Evolutionary conservation across 1,284 basidiomycete species (phyloP).

Genomic region (Melampsora americana): DNA sequence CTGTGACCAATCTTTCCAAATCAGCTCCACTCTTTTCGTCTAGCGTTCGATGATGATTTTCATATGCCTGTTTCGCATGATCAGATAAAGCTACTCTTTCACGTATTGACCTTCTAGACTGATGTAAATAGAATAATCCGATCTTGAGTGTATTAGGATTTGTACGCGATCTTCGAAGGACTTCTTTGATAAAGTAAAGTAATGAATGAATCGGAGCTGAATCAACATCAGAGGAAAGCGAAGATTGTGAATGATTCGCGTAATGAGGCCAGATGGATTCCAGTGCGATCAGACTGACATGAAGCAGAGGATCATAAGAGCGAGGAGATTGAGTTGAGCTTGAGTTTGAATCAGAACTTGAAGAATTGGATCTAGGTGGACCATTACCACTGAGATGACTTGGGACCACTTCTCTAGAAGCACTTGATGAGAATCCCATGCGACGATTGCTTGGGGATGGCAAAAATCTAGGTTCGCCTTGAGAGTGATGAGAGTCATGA

Average conservation of each 20-base stretch:
- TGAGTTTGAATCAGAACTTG: not conserved
- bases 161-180: slow-evolving; percentile 50
- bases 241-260: not conserved
- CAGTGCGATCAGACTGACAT: slow-evolving; percentile 14
- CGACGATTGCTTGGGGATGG: slow-evolving; percentile 21
- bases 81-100: slow-evolving; percentile 46
- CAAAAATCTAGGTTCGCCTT: not conserved
- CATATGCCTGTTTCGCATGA: not conserved
- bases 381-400: not conserved
- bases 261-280: slow-evolving; percentile 28
- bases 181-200: slow-evolving; percentile 47
- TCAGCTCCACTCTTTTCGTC: not conserved
- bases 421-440: slow-evolving; percentile 12
- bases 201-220: not conserved
- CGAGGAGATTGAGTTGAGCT: not conserved
- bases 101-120: slow-evolving; percentile 48
- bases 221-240: not conserved
- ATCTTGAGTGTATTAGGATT: slow-evolving; percentile 51
- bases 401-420: not conserved
- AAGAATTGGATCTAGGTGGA: no score
- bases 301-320: slow-evolving; percentile 6
- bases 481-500: not conserved
- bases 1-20: not conserved
- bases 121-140: slow-evolving; percentile 52
- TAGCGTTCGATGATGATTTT: not conserved